Evolutionary conservation across 805 yeast genomes (phyloP), one percentile per base, ranked within the genome.

Genomic region (Zygosaccharomyces siamensis): DNA sequence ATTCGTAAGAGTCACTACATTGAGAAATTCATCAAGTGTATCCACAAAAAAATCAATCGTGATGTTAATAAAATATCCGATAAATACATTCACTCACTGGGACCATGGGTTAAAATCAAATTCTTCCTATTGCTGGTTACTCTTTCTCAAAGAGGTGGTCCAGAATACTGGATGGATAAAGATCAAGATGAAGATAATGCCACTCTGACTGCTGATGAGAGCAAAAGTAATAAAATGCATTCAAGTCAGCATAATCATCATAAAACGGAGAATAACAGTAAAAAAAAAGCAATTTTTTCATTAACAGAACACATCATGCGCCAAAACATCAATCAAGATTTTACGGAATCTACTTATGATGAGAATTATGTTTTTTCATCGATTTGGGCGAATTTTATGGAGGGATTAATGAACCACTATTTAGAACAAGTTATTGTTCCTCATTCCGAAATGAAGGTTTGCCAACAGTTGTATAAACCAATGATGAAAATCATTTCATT

Each of bases 311-410:
- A 59, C 12, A 59, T 66, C 8, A 66, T 66, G 56, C 61, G 62
- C 45, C 62, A 63, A 40, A 66, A 66, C 46, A 63, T 66, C 27
- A 64, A 66, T 47, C 60, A 60, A 43, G 65, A 66, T 48, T 65
- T 63, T 45, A 60, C 54, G 6, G 68, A 66, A 46, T 33, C 58
- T 6, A 51, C 57, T 4, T 61, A 62, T 36, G 69, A 65, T 43
- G 68, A 64, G 47, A 64, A 67, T 42, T 63, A 64, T 45, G 67
- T 67, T 1, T 64, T 63, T 48, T 66, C 70, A 6, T 64, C 70
- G 3, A 64, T 66, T 11, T 67, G 71, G 71, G 70, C 71, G 2
- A 67, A 67, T 43, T 67, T 67, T 42, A 67, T 66, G 70, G 71
- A 67, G 48, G 70, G 70, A 5, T 47, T 67, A 36, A 67, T 67